Percentiles rank a stretch among this genome's conserved stretches.
Conservation (phyloP, 2,329 filamentous ascomycete species). For the Verticillium isaacii region DNA sequence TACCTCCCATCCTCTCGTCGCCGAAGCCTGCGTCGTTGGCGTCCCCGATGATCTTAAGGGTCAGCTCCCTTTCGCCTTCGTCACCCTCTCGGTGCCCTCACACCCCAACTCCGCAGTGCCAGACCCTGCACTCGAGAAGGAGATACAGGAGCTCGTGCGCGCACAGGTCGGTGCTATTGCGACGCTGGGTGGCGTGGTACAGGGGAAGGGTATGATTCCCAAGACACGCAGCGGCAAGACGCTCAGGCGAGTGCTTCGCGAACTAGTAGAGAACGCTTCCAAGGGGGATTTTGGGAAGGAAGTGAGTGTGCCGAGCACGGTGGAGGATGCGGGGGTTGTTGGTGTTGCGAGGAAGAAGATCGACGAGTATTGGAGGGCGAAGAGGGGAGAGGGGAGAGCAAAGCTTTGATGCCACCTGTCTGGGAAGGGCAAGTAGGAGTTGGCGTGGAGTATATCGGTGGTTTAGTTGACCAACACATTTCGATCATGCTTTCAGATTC, state of each 20-base stretch:
- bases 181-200: conserved; percentile 77
- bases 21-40: conserved; percentile 81
- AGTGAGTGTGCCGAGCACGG: conserved; percentile 74
- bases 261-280: conserved; percentile 78
- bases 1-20: conserved; percentile 70
- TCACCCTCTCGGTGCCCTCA: conserved; percentile 47
- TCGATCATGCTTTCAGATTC: too few relatives aligned
- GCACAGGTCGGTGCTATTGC: conserved; percentile 85
- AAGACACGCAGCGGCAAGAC: conserved; percentile 94
- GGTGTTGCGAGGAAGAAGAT: conserved; percentile 68
- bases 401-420: conserved; percentile 36
- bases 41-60: conserved; percentile 85
- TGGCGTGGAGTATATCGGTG: neutral
- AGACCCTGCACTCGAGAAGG: conserved; percentile 38
- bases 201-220: conserved; percentile 81
- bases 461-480: too few relatives aligned
- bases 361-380: conserved; percentile 66
- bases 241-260: conserved; percentile 71
- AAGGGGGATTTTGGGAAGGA: conserved; percentile 67
- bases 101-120: conserved; percentile 48
- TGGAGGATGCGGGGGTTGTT: conserved; percentile 75
- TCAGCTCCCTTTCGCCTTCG: conserved; percentile 86
- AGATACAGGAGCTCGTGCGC: conserved; percentile 70
- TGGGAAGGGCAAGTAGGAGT: neutral
- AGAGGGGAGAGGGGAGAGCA: conserved; percentile 38